Conservation (phyloP, 2,329 filamentous ascomycete species). For the Botrytis paeoniae region DNA sequence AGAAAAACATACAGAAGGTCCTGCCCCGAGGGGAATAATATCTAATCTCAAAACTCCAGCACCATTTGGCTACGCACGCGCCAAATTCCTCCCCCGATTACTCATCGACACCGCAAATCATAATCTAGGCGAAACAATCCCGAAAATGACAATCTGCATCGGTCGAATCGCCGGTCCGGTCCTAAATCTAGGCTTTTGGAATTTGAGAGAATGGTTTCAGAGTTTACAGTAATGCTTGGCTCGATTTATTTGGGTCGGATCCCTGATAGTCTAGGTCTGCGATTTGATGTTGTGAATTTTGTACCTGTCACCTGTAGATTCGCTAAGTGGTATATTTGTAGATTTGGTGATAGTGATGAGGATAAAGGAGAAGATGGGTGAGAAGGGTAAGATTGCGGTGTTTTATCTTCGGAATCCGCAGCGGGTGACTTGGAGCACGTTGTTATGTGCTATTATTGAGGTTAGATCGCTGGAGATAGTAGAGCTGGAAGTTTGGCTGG, state of each 20-base stretch:
- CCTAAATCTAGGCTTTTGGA: slow-evolving; percentile 49
- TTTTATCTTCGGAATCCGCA: not conserved
- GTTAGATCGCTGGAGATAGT: not conserved
- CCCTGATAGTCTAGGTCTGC: no score
- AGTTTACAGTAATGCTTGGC: no score
- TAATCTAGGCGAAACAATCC: not conserved
- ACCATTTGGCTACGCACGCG: not conserved
- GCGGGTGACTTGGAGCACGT: not conserved
- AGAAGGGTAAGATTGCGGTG: no score
- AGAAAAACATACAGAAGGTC: not conserved
- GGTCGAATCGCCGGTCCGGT: slow-evolving; percentile 47
- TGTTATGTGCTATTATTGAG: not conserved
- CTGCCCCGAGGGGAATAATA: not conserved
- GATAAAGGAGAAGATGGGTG: not conserved
- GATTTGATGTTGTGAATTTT: no score
- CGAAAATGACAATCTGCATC: slow-evolving; percentile 41
- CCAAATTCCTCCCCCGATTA: slow-evolving; percentile 30
- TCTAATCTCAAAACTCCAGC: not conserved
- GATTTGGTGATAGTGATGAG: not conserved
- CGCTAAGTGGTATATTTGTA: no score
- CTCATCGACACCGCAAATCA: slow-evolving; percentile 39
- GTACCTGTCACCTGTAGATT: no score
- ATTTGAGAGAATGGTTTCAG: slow-evolving; percentile 28
- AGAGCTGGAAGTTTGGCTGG: not conserved
- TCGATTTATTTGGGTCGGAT: no score